phyloP scores from a whole-genome alignment of 1,284 basidiomycete species.

The Boletus albobrunnescens region DNA sequence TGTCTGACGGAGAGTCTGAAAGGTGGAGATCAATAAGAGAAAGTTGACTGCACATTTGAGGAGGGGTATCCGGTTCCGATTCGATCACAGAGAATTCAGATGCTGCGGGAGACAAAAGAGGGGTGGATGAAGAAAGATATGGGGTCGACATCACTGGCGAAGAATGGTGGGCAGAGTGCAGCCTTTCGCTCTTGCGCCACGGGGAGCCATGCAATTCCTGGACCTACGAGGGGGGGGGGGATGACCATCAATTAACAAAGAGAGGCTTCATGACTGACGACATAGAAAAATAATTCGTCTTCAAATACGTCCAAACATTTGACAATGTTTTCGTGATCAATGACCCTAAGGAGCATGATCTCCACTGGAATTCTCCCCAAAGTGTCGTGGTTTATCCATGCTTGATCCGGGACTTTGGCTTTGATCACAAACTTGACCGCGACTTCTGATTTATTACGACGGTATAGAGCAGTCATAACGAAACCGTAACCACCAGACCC shows the following conservation, averaged over 20 bases:
- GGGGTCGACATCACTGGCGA: slow-evolving; percentile 32
- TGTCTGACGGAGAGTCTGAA: slow-evolving; percentile 14
- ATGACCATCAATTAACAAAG: slow-evolving; percentile 3
- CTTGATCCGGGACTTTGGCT: slow-evolving; percentile 73
- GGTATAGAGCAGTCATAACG: slow-evolving; percentile 74
- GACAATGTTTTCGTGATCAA: slow-evolving; percentile 79
- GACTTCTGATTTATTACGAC: slow-evolving; percentile 58
- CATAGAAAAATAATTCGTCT: slow-evolving; percentile 80
- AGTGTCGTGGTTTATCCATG: slow-evolving; percentile 69
- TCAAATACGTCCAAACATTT: slow-evolving; percentile 81
- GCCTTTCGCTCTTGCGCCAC: slow-evolving; percentile 52
- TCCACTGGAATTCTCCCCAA: slow-evolving; percentile 73
- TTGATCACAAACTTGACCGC: slow-evolving; percentile 94
- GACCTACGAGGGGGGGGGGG: slow-evolving; percentile 46
- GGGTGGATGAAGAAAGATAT: slow-evolving; percentile 42
- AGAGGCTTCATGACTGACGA: slow-evolving; percentile 49
- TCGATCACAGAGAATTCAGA: slow-evolving; percentile 46
- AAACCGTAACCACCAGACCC: slow-evolving; percentile 92
- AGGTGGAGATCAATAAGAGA: slow-evolving; percentile 22
- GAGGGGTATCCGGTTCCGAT: slow-evolving; percentile 43
- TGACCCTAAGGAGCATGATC: slow-evolving; percentile 69
- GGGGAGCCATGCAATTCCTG: slow-evolving; percentile 91
- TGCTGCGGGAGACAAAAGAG: slow-evolving; percentile 53
- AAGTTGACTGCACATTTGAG: slow-evolving; percentile 29
- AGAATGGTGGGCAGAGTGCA: slow-evolving; percentile 13